Conservation (phyloP, 129 eudicot genomes). For the Solidago caesia region DNA sequence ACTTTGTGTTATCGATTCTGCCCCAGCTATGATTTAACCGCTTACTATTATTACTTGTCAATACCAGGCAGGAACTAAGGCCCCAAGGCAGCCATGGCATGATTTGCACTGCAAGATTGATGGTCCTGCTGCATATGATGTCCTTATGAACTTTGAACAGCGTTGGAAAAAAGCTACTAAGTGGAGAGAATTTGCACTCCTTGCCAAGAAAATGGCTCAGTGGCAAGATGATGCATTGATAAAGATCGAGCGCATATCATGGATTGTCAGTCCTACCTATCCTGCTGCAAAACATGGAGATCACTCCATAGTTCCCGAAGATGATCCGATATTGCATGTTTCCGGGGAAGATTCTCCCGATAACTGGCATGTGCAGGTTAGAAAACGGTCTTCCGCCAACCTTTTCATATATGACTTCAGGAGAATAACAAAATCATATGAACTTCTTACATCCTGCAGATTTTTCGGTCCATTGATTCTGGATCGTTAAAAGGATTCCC, state of each 20-base stretch:
- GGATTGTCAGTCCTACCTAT: slow-evolving; percentile 80
- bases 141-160: slow-evolving; percentile 87
- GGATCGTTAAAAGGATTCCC: slow-evolving; percentile 94
- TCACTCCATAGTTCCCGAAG: slow-evolving; percentile 56
- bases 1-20: not conserved
- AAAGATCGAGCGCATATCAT: slow-evolving; percentile 86
- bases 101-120: slow-evolving; percentile 89
- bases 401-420: slow-evolving; percentile 2
- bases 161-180: slow-evolving; percentile 83
- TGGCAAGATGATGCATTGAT: slow-evolving; percentile 92
- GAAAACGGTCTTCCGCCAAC: slow-evolving; percentile 7
- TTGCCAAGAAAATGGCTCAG: slow-evolving; percentile 53
- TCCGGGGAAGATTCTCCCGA: slow-evolving; percentile 65
- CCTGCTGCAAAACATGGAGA: slow-evolving; percentile 44
- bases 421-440: slow-evolving; percentile 18
- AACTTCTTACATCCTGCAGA: slow-evolving; percentile 41
- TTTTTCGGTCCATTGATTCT: slow-evolving; percentile 95
- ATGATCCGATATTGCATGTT: slow-evolving; percentile 74
- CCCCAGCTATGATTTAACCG: not conserved
- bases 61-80: slow-evolving; percentile 71
- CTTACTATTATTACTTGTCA: not conserved
- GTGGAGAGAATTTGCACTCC: slow-evolving; percentile 71
- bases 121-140: slow-evolving; percentile 99
- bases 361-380: slow-evolving; percentile 97
- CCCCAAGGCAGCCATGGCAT: slow-evolving; percentile 99